Evolutionary conservation across 345 rosid genomes (phyloP).

Genomic region (Pugionium dolabratum): DNA sequence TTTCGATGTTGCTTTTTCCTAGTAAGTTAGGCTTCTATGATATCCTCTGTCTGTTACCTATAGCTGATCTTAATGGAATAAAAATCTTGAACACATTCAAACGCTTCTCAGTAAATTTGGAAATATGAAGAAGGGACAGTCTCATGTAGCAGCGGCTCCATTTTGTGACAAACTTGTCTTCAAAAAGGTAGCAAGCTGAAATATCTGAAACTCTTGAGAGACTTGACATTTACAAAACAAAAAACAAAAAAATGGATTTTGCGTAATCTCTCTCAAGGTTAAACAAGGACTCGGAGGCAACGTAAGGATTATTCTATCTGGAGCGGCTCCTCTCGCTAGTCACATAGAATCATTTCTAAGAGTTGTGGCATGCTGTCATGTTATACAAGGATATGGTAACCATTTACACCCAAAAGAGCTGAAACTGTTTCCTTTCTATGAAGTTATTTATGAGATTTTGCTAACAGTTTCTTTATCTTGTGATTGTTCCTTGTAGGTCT

Average conservation of each 20-base stretch:
- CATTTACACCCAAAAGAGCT: not conserved
- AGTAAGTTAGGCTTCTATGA: slow-evolving; percentile 53
- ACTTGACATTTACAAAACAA: not conserved
- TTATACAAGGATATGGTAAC: slow-evolving; percentile 89
- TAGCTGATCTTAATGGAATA: not conserved
- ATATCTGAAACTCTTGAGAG: not conserved
- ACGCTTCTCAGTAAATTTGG: slow-evolving; percentile 55
- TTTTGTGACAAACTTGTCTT: slow-evolving; percentile 78
- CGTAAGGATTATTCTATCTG: slow-evolving; percentile 76
- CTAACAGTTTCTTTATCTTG: not conserved
- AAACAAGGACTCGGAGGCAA: slow-evolving; percentile 85
- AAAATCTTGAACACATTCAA: not conserved
- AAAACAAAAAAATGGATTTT: too few relatives aligned
- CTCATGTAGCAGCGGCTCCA: slow-evolving; percentile 68
- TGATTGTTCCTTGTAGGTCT: slow-evolving; percentile 50
- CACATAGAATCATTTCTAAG: slow-evolving; percentile 82
- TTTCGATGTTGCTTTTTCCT: slow-evolving; percentile 70
- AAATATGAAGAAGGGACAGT: slow-evolving; percentile 60
- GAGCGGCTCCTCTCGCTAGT: slow-evolving; percentile 82
- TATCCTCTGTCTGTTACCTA: not conserved
- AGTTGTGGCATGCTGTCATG: slow-evolving; percentile 87
- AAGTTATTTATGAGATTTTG: too few relatives aligned
- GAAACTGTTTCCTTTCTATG: not conserved
- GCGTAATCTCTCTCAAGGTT: slow-evolving; percentile 45
- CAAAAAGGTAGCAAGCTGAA: slow-evolving; percentile 52